phyloP scores from a whole-genome alignment of 768 basidiomycete genomes.

The Steccherinum ochraceum region DNA sequence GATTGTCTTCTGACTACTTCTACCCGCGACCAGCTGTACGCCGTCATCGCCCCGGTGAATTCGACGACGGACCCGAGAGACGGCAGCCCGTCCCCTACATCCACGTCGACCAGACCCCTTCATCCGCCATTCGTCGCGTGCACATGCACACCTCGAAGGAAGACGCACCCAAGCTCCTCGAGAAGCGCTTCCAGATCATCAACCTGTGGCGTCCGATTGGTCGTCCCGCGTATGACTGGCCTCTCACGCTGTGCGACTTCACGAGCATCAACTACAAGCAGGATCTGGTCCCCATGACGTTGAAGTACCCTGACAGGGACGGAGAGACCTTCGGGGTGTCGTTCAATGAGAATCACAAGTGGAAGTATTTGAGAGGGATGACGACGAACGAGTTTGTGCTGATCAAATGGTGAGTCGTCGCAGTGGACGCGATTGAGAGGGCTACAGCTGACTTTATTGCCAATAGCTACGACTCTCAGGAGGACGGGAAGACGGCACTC shows the following conservation, averaged over 20 bases:
- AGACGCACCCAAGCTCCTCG: slow-evolving; percentile 32
- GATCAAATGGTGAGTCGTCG: slow-evolving; percentile 37
- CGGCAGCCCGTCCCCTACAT: slow-evolving; percentile 37
- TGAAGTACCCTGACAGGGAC: slow-evolving; percentile 35
- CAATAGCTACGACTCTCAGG: slow-evolving; percentile 27
- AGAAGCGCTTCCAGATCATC: slow-evolving; percentile 44
- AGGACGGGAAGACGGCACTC: slow-evolving; percentile 39
- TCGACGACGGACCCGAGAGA: slow-evolving; percentile 30
- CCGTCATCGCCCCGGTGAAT: slow-evolving; percentile 30
- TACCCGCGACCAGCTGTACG: slow-evolving; percentile 31
- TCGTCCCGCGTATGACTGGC: slow-evolving; percentile 39
- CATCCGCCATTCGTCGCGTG: slow-evolving; percentile 35
- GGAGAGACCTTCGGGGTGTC: slow-evolving; percentile 37
- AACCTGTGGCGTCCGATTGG: slow-evolving; percentile 51
- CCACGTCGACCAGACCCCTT: slow-evolving; percentile 41
- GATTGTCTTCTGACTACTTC: neutral
- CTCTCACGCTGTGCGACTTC: slow-evolving; percentile 43
- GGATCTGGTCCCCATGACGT: slow-evolving; percentile 32
- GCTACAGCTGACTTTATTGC: neutral
- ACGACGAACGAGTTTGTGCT: slow-evolving; percentile 38
- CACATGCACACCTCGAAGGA: slow-evolving; percentile 34
- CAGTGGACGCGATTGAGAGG: neutral
- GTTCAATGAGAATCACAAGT: slow-evolving; percentile 33
- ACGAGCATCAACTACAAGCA: slow-evolving; percentile 30
- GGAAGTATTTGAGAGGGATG: slow-evolving; percentile 42